Base-by-base conservation (phyloP, 495 filamentous ascomycete species). In the Aspergillus sclerotiicarbonarius region DNA sequence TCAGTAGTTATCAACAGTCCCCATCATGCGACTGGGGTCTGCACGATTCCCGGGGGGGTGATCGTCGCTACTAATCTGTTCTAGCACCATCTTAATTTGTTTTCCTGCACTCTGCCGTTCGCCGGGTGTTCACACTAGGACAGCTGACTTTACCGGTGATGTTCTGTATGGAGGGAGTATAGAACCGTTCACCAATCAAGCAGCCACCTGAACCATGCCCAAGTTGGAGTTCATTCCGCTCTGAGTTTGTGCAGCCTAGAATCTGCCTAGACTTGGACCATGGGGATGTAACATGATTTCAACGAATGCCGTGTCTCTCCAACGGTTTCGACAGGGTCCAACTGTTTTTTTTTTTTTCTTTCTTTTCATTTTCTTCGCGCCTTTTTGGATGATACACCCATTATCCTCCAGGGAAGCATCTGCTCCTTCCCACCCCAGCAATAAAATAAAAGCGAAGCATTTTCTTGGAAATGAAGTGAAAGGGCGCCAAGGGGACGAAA, bases 31-130 rank as follows among this genome's bases (percentile, higher is more conserved):
- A 70, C 70, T 69, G 62, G 65, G 67, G 67, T 70, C 69, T 75
- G 70, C 70, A 74, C 68, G 64, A 69, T 67, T 69, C 46, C 68
- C 57, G 65, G 68, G 59, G 64, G 41, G 67, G 60, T 66, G 68
- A 75, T 76, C 72, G 62, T 68, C 61, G 62, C 59, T 59, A 67
- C 67, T 62, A 60, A 68, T 70, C 67, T 58, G 65, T 61, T 65
- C 62, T 74, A 68, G 71, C 71, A 71, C 65, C 69, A 70, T 70
- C 68, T 73, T 72, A 71, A 70, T 76, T 67, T 62, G 65, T 67
- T 70, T 67, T 72, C 52, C 64, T 76, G 72, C 74, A 73, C 66
- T 59, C 30, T 63, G 65, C 74, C 71, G 74, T 61, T 64, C 62
- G 56, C 67, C 71, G 74, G 66, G 69, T 71, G 67, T 69, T 70